Percentiles rank a stretch among this genome's conserved stretches.
Evolutionary conservation across 306 rosid species (phyloP).

Genomic region (Lotus japonicus): DNA sequence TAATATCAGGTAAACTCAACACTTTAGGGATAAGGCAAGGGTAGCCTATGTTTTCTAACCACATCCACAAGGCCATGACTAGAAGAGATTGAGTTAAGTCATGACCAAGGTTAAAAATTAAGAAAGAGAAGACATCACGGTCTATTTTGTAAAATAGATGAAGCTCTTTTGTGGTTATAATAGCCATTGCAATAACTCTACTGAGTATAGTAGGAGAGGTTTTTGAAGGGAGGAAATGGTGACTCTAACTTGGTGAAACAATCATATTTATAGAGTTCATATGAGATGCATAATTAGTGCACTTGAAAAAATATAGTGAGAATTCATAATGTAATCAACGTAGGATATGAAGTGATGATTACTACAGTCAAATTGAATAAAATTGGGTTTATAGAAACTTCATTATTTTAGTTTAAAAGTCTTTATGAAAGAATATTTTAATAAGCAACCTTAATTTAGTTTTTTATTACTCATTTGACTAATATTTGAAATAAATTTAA

Average conservation of each 20-base stretch:
- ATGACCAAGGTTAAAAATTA: constrained; percentile 20
- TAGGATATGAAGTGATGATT: neutral
- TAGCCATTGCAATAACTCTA: neutral
- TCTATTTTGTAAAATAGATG: constrained; percentile 30
- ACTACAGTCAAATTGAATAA: too few relatives aligned
- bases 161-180: constrained; percentile 24
- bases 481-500: neutral
- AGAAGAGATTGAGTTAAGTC: constrained; percentile 34
- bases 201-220: neutral
- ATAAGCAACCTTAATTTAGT: too few relatives aligned
- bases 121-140: constrained; percentile 33
- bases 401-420: too few relatives aligned
- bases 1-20: neutral
- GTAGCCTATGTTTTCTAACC: constrained; percentile 40
- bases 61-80: constrained; percentile 56
- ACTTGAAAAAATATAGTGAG: neutral
- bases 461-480: neutral
- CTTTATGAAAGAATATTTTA: too few relatives aligned
- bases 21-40: constrained; percentile 17
- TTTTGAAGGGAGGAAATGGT: too few relatives aligned
- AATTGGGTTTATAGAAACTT: too few relatives aligned
- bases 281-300: neutral
- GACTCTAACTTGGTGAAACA: neutral
- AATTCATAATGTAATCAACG: neutral
- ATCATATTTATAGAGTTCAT: neutral